phyloP scores from a whole-genome alignment of 441 rosid genomes.

The Euphorbia celastroides region DNA sequence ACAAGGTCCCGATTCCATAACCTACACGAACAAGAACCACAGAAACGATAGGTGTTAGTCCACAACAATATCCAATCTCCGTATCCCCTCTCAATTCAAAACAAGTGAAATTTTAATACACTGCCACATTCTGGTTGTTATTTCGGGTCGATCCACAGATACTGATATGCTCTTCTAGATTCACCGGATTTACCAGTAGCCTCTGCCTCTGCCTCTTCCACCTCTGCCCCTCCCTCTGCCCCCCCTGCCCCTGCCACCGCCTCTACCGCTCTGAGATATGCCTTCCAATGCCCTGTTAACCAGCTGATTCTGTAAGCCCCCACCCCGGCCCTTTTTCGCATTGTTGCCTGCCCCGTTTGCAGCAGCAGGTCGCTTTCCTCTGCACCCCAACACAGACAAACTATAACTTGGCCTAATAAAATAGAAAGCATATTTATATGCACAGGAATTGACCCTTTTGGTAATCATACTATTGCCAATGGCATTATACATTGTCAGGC shows the following conservation, averaged over 20 bases:
- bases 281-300: slow-evolving; percentile 90
- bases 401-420: too few relatives aligned
- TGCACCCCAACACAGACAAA: too few relatives aligned
- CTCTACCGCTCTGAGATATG: slow-evolving; percentile 60
- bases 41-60: slow-evolving; percentile 12
- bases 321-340: slow-evolving; percentile 65
- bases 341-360: slow-evolving; percentile 52
- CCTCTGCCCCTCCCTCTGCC: slow-evolving; percentile 53
- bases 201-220: slow-evolving; percentile 75
- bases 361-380: slow-evolving; percentile 68
- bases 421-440: too few relatives aligned
- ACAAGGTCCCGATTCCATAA: slow-evolving; percentile 11
- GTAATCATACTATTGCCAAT: too few relatives aligned
- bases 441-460: slow-evolving; percentile 9
- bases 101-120: slow-evolving; percentile 20
- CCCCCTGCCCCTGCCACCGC: slow-evolving; percentile 50
- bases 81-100: slow-evolving; percentile 16
- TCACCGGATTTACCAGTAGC: slow-evolving; percentile 34
- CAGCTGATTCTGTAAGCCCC: slow-evolving; percentile 70
- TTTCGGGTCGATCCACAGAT: slow-evolving; percentile 3
- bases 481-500: too few relatives aligned
- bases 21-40: slow-evolving; percentile 11
- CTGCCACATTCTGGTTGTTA: slow-evolving; percentile 1
- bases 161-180: slow-evolving; percentile 8
- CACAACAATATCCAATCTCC: slow-evolving; percentile 18